A percentile compares a stretch with the other conserved stretches of the same genome.
phyloP scores from a whole-genome alignment of 306 rosid genomes.

The Acmispon strigosus region DNA sequence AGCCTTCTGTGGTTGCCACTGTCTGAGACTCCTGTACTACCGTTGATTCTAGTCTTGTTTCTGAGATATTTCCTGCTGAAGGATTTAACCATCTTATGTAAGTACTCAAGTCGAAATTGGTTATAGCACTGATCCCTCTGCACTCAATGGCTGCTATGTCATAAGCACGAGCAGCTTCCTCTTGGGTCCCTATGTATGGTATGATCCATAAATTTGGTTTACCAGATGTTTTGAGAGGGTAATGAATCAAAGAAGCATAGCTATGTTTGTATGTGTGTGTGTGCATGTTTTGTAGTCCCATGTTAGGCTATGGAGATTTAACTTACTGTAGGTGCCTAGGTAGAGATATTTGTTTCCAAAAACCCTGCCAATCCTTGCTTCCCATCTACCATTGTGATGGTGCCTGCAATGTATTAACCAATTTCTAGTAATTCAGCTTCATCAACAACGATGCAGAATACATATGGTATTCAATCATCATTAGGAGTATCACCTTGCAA shows the following conservation, averaged over 20 bases:
- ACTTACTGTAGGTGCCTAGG: conserved; percentile 73
- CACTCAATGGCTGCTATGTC: conserved; percentile 77
- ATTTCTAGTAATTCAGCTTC: background rate
- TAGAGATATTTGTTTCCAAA: conserved; percentile 85
- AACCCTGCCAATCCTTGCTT: conserved; percentile 81
- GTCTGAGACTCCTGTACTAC: conserved; percentile 22
- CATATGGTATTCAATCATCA: background rate
- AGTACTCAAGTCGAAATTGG: conserved; percentile 64
- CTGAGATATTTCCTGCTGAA: conserved; percentile 8
- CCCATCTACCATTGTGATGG: conserved; percentile 89
- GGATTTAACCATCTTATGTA: conserved; percentile 69
- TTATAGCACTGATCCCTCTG: conserved; percentile 68
- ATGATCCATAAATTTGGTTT: background rate
- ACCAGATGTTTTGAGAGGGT: background rate
- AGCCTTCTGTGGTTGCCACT: conserved; percentile 18
- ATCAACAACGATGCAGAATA: background rate
- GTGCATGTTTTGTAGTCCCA: background rate
- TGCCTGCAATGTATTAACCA: conserved; percentile 39
- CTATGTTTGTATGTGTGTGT: background rate
- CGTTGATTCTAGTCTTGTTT: conserved; percentile 20
- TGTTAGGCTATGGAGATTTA: background rate
- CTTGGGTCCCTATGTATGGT: conserved; percentile 48
- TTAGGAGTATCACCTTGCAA: conserved; percentile 52
- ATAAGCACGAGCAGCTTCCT: conserved; percentile 77
- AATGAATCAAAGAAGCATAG: background rate